A percentile compares a stretch with the other conserved stretches of the same genome.
These are phyloP conservation scores for Sutorius australiensis DNA, from an alignment of 768 basidiomycete species.

Conservation along the genomic window DNA sequence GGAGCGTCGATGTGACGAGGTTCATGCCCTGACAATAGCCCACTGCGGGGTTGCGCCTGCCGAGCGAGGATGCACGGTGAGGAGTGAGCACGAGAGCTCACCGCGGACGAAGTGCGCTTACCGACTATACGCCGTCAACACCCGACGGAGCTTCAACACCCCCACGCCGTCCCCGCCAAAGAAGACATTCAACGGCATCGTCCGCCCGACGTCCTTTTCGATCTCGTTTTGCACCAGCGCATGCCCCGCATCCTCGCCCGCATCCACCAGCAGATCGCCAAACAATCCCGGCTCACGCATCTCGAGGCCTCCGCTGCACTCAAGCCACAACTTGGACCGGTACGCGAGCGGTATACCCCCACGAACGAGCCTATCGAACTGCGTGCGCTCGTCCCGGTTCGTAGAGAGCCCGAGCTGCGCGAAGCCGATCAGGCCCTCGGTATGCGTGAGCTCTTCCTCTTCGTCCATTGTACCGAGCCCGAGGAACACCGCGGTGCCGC, in stretches of 20 bases:
- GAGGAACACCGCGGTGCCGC: constrained; percentile 61
- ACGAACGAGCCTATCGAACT: constrained; percentile 77
- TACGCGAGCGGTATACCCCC: constrained; percentile 85
- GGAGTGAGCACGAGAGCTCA: neutral
- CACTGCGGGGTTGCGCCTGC: constrained; percentile 83
- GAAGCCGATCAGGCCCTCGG: constrained; percentile 85
- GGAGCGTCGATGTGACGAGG: constrained; percentile 88
- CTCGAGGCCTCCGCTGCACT: constrained; percentile 91
- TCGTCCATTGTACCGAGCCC: constrained; percentile 61
- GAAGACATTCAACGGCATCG: constrained; percentile 93
- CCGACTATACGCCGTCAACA: constrained; percentile 85
- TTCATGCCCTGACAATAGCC: constrained; percentile 98
- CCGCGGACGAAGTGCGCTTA: constrained; percentile 56
- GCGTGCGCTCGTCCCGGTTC: constrained; percentile 65
- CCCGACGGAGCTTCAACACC: constrained; percentile 89
- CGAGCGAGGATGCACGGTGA: neutral
- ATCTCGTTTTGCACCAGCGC: constrained; percentile 71
- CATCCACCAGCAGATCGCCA: constrained; percentile 68
- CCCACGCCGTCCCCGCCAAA: constrained; percentile 97
- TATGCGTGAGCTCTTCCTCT: constrained; percentile 75
- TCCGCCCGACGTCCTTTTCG: constrained; percentile 91
- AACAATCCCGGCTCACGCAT: constrained; percentile 91
- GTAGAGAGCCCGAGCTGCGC: constrained; percentile 80
- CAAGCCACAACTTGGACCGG: constrained; percentile 86
- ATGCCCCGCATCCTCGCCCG: constrained; percentile 38